Percentiles rank a stretch among this genome's conserved stretches.
Evolutionary conservation across 1,284 basidiomycete species (phyloP).

Genomic region (Afroboletus lepidellus): DNA sequence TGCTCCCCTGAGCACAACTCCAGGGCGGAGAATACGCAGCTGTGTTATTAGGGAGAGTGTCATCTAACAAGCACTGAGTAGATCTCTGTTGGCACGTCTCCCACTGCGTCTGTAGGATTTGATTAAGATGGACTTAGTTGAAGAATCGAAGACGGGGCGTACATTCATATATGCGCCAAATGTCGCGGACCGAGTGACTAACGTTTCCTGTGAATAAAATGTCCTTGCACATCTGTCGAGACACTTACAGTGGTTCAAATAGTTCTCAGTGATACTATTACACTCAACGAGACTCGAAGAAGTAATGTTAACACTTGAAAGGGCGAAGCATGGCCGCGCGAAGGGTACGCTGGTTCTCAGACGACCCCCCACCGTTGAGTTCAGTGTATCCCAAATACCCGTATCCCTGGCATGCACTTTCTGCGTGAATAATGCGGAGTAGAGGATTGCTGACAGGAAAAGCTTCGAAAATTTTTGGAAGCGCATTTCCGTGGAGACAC

Average conservation of each 20-base stretch:
- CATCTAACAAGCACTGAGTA: background rate
- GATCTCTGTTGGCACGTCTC: background rate
- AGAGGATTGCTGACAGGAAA: background rate
- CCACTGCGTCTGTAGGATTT: background rate
- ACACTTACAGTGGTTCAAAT: background rate
- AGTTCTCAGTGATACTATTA: background rate
- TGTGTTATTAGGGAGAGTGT: background rate
- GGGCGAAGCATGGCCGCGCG: background rate
- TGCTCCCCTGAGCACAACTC: background rate
- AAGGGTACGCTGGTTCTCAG: background rate
- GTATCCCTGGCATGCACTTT: background rate
- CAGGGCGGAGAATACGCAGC: background rate
- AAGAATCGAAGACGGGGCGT: background rate
- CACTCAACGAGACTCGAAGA: background rate
- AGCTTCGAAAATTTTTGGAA: background rate
- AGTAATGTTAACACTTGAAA: background rate
- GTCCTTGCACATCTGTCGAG: background rate
- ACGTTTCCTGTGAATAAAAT: background rate
- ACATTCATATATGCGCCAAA: background rate
- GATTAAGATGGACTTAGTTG: background rate
- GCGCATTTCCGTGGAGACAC: background rate
- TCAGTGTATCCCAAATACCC: background rate
- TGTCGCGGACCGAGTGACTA: background rate
- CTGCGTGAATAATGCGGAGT: background rate
- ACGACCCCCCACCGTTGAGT: background rate